Percentiles rank a stretch among this genome's conserved stretches.
Evolutionary conservation across 2,329 filamentous ascomycete species (phyloP).

Genomic region (Diaporthe helianthi): DNA sequence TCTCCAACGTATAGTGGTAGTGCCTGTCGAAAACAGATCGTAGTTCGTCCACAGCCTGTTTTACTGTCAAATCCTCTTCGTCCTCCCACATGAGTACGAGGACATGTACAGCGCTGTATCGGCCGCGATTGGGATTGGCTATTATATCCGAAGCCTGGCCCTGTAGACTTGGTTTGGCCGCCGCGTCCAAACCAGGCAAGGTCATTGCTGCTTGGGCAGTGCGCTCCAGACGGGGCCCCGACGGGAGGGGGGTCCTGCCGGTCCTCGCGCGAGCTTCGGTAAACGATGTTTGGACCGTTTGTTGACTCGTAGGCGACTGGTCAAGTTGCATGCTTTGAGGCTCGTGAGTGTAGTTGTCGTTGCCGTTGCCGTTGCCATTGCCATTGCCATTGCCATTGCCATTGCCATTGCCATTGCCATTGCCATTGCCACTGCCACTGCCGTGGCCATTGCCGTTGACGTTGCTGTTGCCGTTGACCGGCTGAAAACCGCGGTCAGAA

Average conservation of each 20-base stretch:
- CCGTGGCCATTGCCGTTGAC: too few relatives aligned
- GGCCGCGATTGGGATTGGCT: constrained; percentile 56
- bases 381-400: constrained; percentile 37
- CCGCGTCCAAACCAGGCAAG: constrained; percentile 57
- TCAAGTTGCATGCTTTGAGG: constrained; percentile 65
- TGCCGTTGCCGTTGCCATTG: too few relatives aligned
- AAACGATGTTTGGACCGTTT: constrained; percentile 43
- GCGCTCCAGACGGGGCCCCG: constrained; percentile 62
- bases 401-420: constrained; percentile 38
- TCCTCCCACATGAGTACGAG: constrained; percentile 65
- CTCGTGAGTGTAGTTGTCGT: constrained; percentile 50
- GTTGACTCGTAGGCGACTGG: constrained; percentile 45
- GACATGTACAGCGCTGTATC: constrained; percentile 60
- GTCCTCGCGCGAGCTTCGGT: constrained; percentile 53
- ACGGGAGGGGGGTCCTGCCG: constrained; percentile 64
- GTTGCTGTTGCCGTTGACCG: constrained; percentile 35
- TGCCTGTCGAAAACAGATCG: constrained; percentile 57
- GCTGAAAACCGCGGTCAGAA: constrained; percentile 13
- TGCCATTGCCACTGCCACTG: too few relatives aligned
- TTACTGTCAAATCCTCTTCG: constrained; percentile 54
- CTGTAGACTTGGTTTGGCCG: constrained; percentile 62
- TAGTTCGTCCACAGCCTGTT: constrained; percentile 54
- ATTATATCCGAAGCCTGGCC: constrained; percentile 57
- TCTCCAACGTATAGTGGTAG: constrained; percentile 59
- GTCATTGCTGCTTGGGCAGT: constrained; percentile 47